Conservation (phyloP, 1,139 yeast genomes). For the Pneumocystis canis region DNA sequence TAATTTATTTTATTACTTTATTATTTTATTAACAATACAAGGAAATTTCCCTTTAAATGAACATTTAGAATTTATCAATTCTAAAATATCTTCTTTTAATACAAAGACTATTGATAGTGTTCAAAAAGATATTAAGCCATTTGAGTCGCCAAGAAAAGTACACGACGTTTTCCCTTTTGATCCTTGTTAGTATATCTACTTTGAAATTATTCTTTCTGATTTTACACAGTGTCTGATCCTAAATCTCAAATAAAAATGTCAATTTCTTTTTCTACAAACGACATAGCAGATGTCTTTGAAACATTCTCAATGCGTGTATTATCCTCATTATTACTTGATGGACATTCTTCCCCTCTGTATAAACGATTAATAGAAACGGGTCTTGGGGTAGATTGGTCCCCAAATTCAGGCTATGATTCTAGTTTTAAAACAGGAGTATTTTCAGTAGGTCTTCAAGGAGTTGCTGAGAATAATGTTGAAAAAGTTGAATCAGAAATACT, state of each 20-base stretch:
- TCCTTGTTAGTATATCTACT: slow-evolving; percentile 28
- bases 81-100: slow-evolving; percentile 38
- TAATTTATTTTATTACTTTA: slow-evolving; percentile 27
- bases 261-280: slow-evolving; percentile 74
- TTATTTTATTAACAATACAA: not conserved
- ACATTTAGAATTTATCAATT: slow-evolving; percentile 46
- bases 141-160: slow-evolving; percentile 27
- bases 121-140: slow-evolving; percentile 20
- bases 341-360: slow-evolving; percentile 83
- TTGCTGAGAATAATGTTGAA: slow-evolving; percentile 25
- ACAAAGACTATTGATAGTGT: slow-evolving; percentile 14
- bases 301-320: slow-evolving; percentile 62
- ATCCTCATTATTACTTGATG: slow-evolving; percentile 64
- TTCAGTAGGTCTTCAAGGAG: slow-evolving; percentile 75
- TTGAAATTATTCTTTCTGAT: not conserved
- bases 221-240: slow-evolving; percentile 37
- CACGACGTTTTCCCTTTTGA: slow-evolving; percentile 63
- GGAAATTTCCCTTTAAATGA: slow-evolving; percentile 33
- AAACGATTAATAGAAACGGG: slow-evolving; percentile 74
- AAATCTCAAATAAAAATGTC: slow-evolving; percentile 65
- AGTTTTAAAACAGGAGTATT: slow-evolving; percentile 67
- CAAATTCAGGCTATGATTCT: slow-evolving; percentile 77
- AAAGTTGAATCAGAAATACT: slow-evolving; percentile 33
- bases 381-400: slow-evolving; percentile 70
- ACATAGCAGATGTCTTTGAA: slow-evolving; percentile 53